Evolutionary conservation across 2,329 filamentous ascomycete genomes (phyloP), one percentile per base, ranked within the genome.

Genomic region (Emmonsiellopsis sp.): DNA sequence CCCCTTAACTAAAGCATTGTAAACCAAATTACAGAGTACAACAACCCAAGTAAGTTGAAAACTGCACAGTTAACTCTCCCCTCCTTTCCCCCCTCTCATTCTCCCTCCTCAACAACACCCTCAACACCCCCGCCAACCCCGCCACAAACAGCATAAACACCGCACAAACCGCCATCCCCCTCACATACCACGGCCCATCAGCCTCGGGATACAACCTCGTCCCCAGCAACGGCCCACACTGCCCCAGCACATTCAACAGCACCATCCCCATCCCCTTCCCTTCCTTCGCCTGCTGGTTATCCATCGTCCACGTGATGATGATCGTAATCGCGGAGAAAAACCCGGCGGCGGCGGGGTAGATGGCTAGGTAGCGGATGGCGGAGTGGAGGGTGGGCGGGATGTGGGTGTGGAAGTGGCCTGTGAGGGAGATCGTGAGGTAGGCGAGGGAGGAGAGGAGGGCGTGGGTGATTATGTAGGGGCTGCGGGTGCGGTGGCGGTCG

Each of bases 281-380:
- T 50, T 80, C 81, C 56, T 84, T 81, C 10, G 76, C 82, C 51
- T 79, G 72, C 65, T 93, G 87, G 68, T 95, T 95, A 65, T 95
- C 94, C 63, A 95, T 81, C 37, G 81, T 88, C 90, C 90, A 95
- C 1, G 88, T 86, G 53, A 95, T 87, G 60, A 91, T 85, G 34
- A 95, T 77, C 0, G 88, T 89, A 54, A 95, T 86, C 17, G 88
- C 86, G 55, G 81, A 84, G 74, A 95, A 92, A 70, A 95, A 93
- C 3, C 90, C 90, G 0, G 83, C 74, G 2, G 84, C 80, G 2
- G 90, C 88, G 0, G 88, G 88, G 65, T 86, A 95, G 6, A 95
- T 78, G 53, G 84, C 86, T 5, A 85, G 61, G 63, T 95, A 95
- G 14, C 88, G 69, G 53, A 76, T 70, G 36, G 67, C 60, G 43